Evolutionary conservation across 2,329 filamentous ascomycete genomes (phyloP), one percentile per base, ranked within the genome.

Genomic region (Colletotrichum cordylinicola): DNA sequence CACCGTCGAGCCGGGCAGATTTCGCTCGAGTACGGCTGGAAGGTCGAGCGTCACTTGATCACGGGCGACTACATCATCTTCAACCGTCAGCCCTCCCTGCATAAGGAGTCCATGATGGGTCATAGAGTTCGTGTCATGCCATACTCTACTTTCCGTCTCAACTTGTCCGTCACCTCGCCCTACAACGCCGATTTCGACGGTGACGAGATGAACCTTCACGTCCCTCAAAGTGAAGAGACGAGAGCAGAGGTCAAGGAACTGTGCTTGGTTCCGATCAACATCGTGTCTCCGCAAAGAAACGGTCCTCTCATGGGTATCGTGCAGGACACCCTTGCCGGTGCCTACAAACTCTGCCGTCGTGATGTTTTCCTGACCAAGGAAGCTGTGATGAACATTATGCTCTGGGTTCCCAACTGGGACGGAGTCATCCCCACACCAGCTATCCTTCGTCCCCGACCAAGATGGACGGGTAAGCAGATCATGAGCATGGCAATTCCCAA

Each of bases 61-160:
- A 95, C 98, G 81, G 96, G 96, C 74, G 97, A 99, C 85, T 98
- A 95, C 79, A 98, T 99, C 86, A 96, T 99, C 82, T 99, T 99
- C 92, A 99, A 99, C 85, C 97, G 97, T 90, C 97, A 99, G 84
- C 97, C 97, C 1, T 99, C 97, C 43, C 90, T 99, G 82, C 97
- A 99, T 90, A 99, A 99, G 86, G 97, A 99, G 84, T 99, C 97
- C 76, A 99, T 99, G 97, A 99, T 99, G 98, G 97, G 95, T 85
- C 97, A 99, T 86, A 93, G 95, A 80, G 97, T 99, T 78, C 94
- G 94, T 76, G 97, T 99, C 77, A 98, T 99, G 96, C 97, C 97
- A 4, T 99, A 98, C 85, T 99, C 97, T 8, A 99, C 97, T 2
- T 99, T 99, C 89, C 94, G 97, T 78, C 91, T 99, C 62, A 99